Percentiles rank a stretch among this genome's conserved stretches.
Conservation (phyloP, 2,329 filamentous ascomycete genomes). For the Pseudogymnoascus sp. region DNA sequence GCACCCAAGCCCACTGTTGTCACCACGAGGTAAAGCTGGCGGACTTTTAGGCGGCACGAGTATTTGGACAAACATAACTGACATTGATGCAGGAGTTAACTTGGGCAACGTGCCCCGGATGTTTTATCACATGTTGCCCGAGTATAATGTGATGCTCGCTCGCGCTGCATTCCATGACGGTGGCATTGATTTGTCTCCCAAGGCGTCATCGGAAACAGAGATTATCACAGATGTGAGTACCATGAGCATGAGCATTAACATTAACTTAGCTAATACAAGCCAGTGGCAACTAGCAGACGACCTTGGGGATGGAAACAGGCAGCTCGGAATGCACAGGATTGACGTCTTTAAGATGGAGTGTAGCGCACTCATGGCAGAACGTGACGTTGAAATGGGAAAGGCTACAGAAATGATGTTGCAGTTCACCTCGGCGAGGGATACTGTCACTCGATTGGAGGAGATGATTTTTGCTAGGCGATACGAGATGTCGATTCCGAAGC, state of each 20-base stretch:
- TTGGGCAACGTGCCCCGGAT: background rate
- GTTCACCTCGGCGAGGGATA: background rate
- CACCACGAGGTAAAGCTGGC: slow-evolving; percentile 16
- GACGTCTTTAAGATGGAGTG: background rate
- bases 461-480: background rate
- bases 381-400: background rate
- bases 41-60: background rate
- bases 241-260: background rate
- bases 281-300: slow-evolving; percentile 3
- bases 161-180: background rate
- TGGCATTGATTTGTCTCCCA: background rate
- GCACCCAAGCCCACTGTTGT: slow-evolving; percentile 16
- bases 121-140: background rate
- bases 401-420: background rate
- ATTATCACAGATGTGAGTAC: slow-evolving; percentile 1
- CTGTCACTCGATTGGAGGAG: background rate
- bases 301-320: background rate
- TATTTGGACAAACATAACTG: background rate
- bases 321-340: background rate
- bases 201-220: background rate
- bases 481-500: background rate
- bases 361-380: background rate
- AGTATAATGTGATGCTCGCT: background rate
- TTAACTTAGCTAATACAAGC: background rate
- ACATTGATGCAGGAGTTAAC: background rate